Evolutionary conservation across 441 rosid genomes (phyloP).

Genomic region (Gossypium lobatum): DNA sequence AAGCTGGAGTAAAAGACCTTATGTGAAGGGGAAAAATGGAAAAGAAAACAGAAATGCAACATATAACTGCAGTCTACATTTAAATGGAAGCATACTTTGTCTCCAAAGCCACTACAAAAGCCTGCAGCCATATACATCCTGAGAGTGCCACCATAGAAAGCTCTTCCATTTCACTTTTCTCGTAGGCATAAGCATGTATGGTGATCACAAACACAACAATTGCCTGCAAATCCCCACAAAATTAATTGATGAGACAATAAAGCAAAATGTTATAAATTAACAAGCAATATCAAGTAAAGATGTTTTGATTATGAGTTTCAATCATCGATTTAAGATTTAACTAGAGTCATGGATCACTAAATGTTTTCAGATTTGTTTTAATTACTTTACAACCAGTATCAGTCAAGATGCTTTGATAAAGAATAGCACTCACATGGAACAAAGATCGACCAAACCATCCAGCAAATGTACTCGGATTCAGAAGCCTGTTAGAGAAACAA

Average conservation of each 20-base stretch:
- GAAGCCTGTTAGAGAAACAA: conserved; percentile 58
- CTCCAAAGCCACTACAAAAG: conserved; percentile 86
- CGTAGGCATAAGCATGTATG: conserved; percentile 73
- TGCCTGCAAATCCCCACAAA: conserved; percentile 52
- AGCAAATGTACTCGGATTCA: conserved; percentile 97
- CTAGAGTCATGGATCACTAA: not conserved
- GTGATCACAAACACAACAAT: conserved; percentile 80
- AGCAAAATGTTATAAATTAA: not conserved
- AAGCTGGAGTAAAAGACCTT: not conserved
- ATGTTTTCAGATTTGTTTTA: not conserved
- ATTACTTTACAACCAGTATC: not conserved
- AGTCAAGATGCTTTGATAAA: not conserved
- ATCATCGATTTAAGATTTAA: not conserved
- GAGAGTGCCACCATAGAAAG: conserved; percentile 95
- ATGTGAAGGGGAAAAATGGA: not conserved
- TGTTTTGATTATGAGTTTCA: not conserved
- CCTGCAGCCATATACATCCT: conserved; percentile 99
- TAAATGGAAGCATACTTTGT: conserved; percentile 67
- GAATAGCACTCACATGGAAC: conserved; percentile 73
- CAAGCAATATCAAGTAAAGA: not conserved
- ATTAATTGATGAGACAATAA: conserved; percentile 9
- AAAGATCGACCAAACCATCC: conserved; percentile 99
- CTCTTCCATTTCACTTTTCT: conserved; percentile 97
- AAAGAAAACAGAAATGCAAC: not conserved
- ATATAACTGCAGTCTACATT: not conserved